Evolutionary conservation across 805 yeast genomes (phyloP).

Genomic region (Kluyveromyces dobzhanskii): DNA sequence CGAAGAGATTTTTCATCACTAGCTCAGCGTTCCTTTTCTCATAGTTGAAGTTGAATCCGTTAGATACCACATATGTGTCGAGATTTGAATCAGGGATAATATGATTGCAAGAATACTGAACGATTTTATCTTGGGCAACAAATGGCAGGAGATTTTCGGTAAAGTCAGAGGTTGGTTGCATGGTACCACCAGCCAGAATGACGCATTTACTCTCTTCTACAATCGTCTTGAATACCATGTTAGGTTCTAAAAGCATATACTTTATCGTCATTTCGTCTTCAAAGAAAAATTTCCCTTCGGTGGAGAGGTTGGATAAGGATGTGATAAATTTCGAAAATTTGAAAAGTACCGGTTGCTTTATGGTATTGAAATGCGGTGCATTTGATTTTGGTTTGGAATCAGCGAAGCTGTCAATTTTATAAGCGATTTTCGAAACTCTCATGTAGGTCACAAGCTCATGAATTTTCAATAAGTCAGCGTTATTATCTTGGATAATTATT

Average conservation of each 20-base stretch:
- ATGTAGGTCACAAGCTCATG: slow-evolving; percentile 59
- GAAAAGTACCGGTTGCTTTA: slow-evolving; percentile 47
- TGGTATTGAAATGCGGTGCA: slow-evolving; percentile 3
- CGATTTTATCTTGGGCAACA: slow-evolving; percentile 34
- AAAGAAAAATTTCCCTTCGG: slow-evolving; percentile 74
- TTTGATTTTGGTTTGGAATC: slow-evolving; percentile 5
- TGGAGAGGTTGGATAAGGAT: slow-evolving; percentile 61
- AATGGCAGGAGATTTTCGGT: slow-evolving; percentile 58
- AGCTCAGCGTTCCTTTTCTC: slow-evolving; percentile 42
- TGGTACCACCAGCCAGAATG: slow-evolving; percentile 87
- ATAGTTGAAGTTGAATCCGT: slow-evolving; percentile 58
- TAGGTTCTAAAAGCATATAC: slow-evolving; percentile 75
- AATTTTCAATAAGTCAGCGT: slow-evolving; percentile 66
- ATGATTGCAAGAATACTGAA: slow-evolving; percentile 70
- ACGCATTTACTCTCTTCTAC: slow-evolving; percentile 61
- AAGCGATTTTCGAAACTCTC: slow-evolving; percentile 65
- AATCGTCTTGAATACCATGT: slow-evolving; percentile 56
- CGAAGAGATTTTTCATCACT: slow-evolving; percentile 39
- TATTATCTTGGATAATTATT: slow-evolving; percentile 47
- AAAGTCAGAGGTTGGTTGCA: slow-evolving; percentile 82
- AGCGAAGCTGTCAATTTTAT: slow-evolving; percentile 69
- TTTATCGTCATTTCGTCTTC: slow-evolving; percentile 35
- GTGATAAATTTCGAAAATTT: slow-evolving; percentile 57
- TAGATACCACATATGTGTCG: slow-evolving; percentile 45
- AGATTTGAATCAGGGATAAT: slow-evolving; percentile 67